Base-by-base conservation (phyloP, 371 early-diverging fungal genomes). In the Thermomucor indicae-seudaticae region DNA sequence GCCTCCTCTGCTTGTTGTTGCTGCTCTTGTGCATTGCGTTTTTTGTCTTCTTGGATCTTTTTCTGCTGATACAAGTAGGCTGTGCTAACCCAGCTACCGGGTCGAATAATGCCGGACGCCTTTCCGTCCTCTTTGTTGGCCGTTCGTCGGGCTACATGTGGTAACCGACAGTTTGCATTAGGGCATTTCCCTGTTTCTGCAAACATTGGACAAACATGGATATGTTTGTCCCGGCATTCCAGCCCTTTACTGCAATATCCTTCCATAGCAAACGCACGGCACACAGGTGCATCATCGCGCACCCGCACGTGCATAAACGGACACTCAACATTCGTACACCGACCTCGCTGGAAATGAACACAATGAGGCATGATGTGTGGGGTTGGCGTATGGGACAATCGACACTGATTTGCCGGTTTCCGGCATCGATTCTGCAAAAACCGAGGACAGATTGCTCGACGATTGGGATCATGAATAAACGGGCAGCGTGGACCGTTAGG, bases 141-240 rank as follows among this genome's bases (percentile, higher is more conserved):
- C 5, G 68, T 67, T 16, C 64, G 58, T 47, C 62, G 65, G 6
- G 73, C 72, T 0, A 81, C 67, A 55, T 81, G 82, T 5, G 82
- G 79, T 42, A 79, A 58, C 12, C 75, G 67, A 47, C 82, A 81
- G 35, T 71, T 78, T 25, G 70, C 67, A 49, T 79, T 78, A n/a
- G 79, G 75, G 16, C 82, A 79, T 52, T 70, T 65, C 1, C 67
- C 58, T 0, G 78, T 75, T 32, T 64, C 80, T 12, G 75, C 75
- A 63, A 81, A 79, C 43, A 76, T 78, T 1, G 82, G 82, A 34
- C 82, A 81, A 1, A 81, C 74, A 61, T 77, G 78, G 6, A 79
- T 60, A 57, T 81, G 82, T 14, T 78, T 74, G 47, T 78, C 65
- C 29, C 62, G 62, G 35, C 82, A 81, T 1, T 56, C 57, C 14